Evolutionary conservation across 345 rosid genomes (phyloP), one percentile per base, ranked within the genome.

Genomic region (Laguncularia racemosa): DNA sequence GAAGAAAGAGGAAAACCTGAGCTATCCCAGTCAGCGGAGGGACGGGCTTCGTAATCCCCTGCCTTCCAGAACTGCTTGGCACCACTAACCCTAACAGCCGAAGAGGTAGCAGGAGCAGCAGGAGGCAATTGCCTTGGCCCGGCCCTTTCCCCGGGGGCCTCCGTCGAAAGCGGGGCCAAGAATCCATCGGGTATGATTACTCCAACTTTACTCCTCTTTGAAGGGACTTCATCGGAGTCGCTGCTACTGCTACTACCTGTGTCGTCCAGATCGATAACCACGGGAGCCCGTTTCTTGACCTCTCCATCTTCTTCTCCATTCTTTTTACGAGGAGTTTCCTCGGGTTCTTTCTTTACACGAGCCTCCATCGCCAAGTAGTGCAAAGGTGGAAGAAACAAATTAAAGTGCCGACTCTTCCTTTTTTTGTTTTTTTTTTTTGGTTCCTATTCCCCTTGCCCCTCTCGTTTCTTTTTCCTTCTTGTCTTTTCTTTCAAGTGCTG

Each of bases 11-110:
- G 7, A 50, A 56, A 66, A 90, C 95, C 92, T n/a, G 81, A 72
- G 60, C 72, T 45, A 20, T 74, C 79, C 88, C 88, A 80, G 62
- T 59, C 72, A 57, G 67, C 68, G 13, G 65, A 66, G 20, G 80
- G 64, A 18, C 66, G 65, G 55, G 84, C 96, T 48, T 81, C 90
- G 33, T 79, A 88, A 43, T 91, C 98, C 28, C 92, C 96, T 14
- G 98, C 96, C 74, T 84, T 91, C 98, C 98, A 91, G 44, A 91
- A 91, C 80, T 85, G 95, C 73, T 74, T 86, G 48, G 75, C 71
- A 58, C 76, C 59, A 43, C 52, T 59, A 52, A 61, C 50, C 56
- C 38, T 19, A 50, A 56, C 50, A 51, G 66, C 61, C 16, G 56
- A 18, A 44, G 46, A 19, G 9, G 11, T 64, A 45, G 28, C 60